Conservation (phyloP, 495 filamentous ascomycete genomes). For the Tuber aestivum region DNA sequence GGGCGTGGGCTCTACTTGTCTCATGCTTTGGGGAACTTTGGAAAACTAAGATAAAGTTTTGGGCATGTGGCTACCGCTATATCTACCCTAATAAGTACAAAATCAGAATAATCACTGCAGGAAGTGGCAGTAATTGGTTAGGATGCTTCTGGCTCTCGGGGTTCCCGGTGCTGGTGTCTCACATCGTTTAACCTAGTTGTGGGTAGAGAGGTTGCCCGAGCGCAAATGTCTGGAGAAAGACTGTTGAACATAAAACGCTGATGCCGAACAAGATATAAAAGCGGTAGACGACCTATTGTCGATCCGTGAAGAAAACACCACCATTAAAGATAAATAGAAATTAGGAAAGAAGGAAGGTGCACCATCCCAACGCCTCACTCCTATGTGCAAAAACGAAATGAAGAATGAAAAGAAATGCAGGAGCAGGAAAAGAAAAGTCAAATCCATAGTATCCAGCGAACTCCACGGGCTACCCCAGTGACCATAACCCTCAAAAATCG, state of each 20-base stretch:
- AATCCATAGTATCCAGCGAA: conserved; percentile 46
- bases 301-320: background rate
- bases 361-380: conserved; percentile 13
- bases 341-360: background rate
- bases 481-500: conserved; percentile 39
- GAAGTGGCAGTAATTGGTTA: background rate
- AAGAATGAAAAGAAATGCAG: conserved; percentile 8
- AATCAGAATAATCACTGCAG: background rate
- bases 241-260: background rate
- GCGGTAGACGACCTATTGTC: conserved; percentile 2
- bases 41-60: background rate
- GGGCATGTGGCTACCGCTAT: background rate
- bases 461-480: conserved; percentile 11
- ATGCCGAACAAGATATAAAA: background rate
- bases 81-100: background rate
- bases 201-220: background rate
- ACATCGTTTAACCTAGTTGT: background rate
- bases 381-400: conserved; percentile 5
- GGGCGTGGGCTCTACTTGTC: too few relatives aligned
- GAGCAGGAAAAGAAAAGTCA: conserved; percentile 10
- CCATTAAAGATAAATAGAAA: conserved; percentile 4
- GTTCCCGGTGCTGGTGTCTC: background rate
- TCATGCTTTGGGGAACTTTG: background rate
- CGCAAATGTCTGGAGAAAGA: background rate
- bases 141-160: background rate